Evolutionary conservation across 1,284 basidiomycete genomes (phyloP), one percentile per base, ranked within the genome.

Genomic region (Pisolithus thermaeus): DNA sequence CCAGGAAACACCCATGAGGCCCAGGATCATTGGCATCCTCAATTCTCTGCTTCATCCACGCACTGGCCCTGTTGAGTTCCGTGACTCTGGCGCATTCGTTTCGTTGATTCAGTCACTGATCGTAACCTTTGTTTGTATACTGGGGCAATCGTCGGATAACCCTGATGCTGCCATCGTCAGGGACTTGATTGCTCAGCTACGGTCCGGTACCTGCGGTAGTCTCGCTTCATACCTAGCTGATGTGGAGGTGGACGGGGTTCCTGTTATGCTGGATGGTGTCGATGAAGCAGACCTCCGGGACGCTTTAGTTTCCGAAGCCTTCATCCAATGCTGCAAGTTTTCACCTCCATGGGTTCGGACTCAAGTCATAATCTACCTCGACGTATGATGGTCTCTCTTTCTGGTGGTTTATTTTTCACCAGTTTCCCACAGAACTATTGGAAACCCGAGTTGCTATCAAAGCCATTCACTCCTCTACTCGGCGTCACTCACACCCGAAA

Each of bases 71-170:
- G 74, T 77, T 51, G 57, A 67, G 2, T 64, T 74, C 6, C 68
- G 73, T 11, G 74, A 74, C 1, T 75, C 78, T 1, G 59, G 70
- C 36, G 70, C 74, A n/a, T 71, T 84, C 39, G 76, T 77, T 55
- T 75, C 78, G 2, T 62, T 87, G 7, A 62, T 76, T 3, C 77
- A 78, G 43, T 73, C 70, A 0, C 65, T 87, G 8, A 75, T 83
- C 51, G 66, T 73, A 0, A 70, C 85, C 16, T 68, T 81, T 27
- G 56, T 62, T 2, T 54, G 68, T 46, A 52, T 76, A 46, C 64
- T 49, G 37, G 42, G 54, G 28, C 7, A 64, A 60, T 28, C 61
- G 66, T 11, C 40, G 1, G 25, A 30, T 11, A 23, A 9, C 28
- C 32, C 39, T 8, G 14, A 59, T 66, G 45, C 74, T 72, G 70